Conservation (phyloP, 139 green algal species). For the Auxenochlorella pyrenoidosa region DNA sequence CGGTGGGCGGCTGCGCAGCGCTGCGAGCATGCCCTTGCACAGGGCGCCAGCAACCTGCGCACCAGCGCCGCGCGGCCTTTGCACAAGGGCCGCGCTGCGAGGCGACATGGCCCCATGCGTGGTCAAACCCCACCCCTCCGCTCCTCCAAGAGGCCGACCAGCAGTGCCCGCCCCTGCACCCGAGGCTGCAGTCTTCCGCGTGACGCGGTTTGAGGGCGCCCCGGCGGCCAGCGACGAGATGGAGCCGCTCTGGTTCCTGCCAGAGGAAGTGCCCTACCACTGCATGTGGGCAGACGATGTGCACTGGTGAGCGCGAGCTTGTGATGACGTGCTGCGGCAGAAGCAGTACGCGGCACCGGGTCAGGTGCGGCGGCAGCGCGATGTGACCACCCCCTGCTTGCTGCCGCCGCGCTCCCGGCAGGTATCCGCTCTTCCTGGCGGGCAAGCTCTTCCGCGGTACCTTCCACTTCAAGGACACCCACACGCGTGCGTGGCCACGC, state of each 20-base stretch:
- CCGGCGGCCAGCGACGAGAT: conserved; percentile 70
- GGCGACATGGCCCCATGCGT: no score
- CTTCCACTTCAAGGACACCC: conserved; percentile 57
- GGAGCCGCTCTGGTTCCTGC: conserved; percentile 59
- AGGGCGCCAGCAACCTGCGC: no score
- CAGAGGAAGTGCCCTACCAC: conserved; percentile 55
- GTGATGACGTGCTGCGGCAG: no score
- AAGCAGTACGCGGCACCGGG: no score
- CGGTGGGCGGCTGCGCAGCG: no score
- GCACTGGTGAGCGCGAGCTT: conserved; percentile 48
- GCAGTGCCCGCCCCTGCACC: neutral
- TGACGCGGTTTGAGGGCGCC: conserved; percentile 45
- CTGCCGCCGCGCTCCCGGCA: neutral
- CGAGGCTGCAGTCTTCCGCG: conserved; percentile 47
- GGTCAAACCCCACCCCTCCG: no score
- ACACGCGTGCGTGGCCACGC: neutral
- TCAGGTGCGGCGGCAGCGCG: no score
- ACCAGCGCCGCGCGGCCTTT: no score
- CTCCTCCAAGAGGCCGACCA: no score
- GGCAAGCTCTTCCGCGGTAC: conserved; percentile 40
- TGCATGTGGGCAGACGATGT: conserved; percentile 70
- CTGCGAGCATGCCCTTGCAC: no score
- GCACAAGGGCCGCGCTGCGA: no score
- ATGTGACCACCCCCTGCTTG: neutral
- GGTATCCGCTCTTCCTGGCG: conserved; percentile 53